Evolutionary conservation across 345 rosid genomes (phyloP).

Genomic region (Lumnitzera littorea): DNA sequence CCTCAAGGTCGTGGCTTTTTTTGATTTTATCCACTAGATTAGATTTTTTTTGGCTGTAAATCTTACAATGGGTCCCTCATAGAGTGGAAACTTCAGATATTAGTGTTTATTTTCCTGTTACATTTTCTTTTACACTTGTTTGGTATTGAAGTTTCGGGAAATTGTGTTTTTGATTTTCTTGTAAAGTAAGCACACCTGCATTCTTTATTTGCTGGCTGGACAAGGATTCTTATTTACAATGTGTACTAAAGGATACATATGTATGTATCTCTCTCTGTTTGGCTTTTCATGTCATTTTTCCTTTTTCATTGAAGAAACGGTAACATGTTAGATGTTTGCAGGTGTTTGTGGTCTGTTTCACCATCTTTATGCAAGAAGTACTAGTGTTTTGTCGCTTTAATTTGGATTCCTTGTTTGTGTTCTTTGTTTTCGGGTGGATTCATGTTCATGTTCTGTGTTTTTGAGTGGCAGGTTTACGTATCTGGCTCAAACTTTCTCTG

Average conservation of each 20-base stretch:
- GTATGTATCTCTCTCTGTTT: no score
- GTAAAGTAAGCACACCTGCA: conserved; percentile 1
- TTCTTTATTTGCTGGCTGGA: conserved; percentile 3
- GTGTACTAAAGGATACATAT: no score
- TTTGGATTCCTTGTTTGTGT: not conserved
- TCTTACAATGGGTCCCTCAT: conserved; percentile 13
- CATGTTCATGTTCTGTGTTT: no score
- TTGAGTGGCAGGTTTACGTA: no score
- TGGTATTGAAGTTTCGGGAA: not conserved
- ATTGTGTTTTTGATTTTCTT: not conserved
- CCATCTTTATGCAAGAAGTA: no score
- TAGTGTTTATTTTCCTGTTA: conserved; percentile 11
- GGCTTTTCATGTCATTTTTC: no score
- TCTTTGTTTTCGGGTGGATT: no score
- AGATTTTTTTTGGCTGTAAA: conserved; percentile 2
- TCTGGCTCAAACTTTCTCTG: no score
- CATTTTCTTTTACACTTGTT: conserved; percentile 9
- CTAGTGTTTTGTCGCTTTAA: not conserved
- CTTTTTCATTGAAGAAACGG: no score
- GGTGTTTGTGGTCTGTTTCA: no score
- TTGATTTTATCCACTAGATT: conserved; percentile 2
- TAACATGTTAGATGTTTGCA: no score
- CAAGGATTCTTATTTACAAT: no score
- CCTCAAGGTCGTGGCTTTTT: not conserved
- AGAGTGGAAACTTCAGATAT: conserved; percentile 15